Conservation (phyloP, 805 yeast genomes). For the Lipomyces lipofer region DNA sequence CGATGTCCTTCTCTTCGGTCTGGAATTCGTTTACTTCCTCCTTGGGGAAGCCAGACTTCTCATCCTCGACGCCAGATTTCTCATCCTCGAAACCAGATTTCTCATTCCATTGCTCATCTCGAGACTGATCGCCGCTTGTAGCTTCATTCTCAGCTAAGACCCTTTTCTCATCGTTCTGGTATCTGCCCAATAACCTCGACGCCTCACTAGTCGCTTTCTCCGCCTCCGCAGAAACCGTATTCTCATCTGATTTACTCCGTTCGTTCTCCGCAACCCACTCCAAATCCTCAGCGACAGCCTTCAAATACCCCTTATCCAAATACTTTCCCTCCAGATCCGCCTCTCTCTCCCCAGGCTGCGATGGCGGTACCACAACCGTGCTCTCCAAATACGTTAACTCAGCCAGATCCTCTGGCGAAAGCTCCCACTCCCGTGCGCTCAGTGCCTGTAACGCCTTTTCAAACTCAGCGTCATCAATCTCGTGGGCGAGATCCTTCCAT, state of each 20-base stretch:
- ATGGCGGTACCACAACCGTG: slow-evolving; percentile 10
- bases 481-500: slow-evolving; percentile 12
- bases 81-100: not conserved
- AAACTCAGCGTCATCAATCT: slow-evolving; percentile 24
- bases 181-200: not conserved
- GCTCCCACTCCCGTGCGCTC: slow-evolving; percentile 25
- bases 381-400: slow-evolving; percentile 22
- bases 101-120: too few relatives aligned
- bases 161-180: not conserved
- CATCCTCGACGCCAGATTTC: not conserved
- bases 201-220: slow-evolving; percentile 2
- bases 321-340: slow-evolving; percentile 2
- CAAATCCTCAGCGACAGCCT: slow-evolving; percentile 19
- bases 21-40: slow-evolving; percentile 1
- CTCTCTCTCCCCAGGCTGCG: too few relatives aligned
- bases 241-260: not conserved
- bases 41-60: not conserved
- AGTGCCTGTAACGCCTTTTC: slow-evolving; percentile 22
- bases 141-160: too few relatives aligned
- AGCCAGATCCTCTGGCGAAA: slow-evolving; percentile 22
- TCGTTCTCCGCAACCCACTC: not conserved
- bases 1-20: slow-evolving; percentile 20
- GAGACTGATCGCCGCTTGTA: too few relatives aligned
- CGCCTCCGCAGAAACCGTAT: not conserved
- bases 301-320: slow-evolving; percentile 9